These are phyloP conservation scores for Neurospora sp. DNA, from an alignment of 495 filamentous ascomycete genomes.

Conservation along the genomic window DNA sequence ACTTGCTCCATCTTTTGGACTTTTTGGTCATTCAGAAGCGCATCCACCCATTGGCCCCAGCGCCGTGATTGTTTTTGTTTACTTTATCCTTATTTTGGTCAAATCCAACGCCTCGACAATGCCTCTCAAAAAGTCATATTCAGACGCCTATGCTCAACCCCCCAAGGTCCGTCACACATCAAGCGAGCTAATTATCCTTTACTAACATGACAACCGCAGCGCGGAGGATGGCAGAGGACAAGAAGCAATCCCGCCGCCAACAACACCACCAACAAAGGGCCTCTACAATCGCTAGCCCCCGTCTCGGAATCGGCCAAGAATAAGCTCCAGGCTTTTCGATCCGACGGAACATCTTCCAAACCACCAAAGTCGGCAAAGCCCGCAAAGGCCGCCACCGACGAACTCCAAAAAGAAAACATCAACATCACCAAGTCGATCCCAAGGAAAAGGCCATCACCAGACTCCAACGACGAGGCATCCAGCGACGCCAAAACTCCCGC, in stretches of 20 bases:
- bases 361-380: neutral
- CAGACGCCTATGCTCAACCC: slow-evolving; percentile 29
- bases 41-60: neutral
- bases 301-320: slow-evolving; percentile 40
- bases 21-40: neutral
- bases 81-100: neutral
- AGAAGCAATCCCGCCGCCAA: slow-evolving; percentile 34
- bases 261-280: slow-evolving; percentile 7
- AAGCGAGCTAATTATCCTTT: slow-evolving; percentile 12
- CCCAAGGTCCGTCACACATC: slow-evolving; percentile 10
- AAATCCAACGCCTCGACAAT: slow-evolving; percentile 13
- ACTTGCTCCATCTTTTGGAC: neutral
- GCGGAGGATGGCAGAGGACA: slow-evolving; percentile 39
- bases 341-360: slow-evolving; percentile 1
- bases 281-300: slow-evolving; percentile 21
- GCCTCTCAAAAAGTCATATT: slow-evolving; percentile 44
- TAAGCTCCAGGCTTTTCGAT: slow-evolving; percentile 42
- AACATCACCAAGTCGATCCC: neutral
- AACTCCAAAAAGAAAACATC: slow-evolving; percentile 10
- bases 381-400: slow-evolving; percentile 4
- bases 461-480: slow-evolving; percentile 10
- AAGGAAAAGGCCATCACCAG: slow-evolving; percentile 2
- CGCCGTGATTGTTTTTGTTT: neutral
- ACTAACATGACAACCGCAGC: slow-evolving; percentile 9
- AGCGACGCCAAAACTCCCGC: slow-evolving; percentile 64